Conservation (phyloP, 2,329 filamentous ascomycete genomes). For the Verticillium nonalfalfae region DNA sequence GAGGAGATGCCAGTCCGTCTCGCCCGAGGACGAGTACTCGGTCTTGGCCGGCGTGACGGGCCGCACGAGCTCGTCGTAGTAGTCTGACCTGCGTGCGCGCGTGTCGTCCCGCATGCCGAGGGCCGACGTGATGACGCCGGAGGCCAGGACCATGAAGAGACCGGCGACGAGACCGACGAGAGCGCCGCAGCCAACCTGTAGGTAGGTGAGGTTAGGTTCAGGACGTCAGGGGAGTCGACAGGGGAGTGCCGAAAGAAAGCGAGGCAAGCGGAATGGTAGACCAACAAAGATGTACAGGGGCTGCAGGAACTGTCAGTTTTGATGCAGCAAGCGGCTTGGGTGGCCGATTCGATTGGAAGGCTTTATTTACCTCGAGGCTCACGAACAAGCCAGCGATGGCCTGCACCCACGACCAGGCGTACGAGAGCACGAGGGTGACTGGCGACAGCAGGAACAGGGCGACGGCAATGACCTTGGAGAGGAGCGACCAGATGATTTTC, state of each 20-base stretch:
- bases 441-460: slow-evolving; percentile 24
- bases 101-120: slow-evolving; percentile 34
- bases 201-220: neutral
- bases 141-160: slow-evolving; percentile 49
- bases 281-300: slow-evolving; percentile 37
- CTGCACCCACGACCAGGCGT: slow-evolving; percentile 14
- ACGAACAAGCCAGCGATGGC: slow-evolving; percentile 19
- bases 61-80: slow-evolving; percentile 8
- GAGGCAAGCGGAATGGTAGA: neutral
- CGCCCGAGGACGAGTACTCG: slow-evolving; percentile 20
- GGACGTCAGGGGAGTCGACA: too few relatives aligned
- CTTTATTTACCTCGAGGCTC: slow-evolving; percentile 26
- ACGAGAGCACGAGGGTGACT: slow-evolving; percentile 24
- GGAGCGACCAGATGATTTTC: slow-evolving; percentile 20
- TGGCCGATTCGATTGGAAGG: neutral
- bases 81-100: slow-evolving; percentile 4
- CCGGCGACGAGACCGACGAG: slow-evolving; percentile 62
- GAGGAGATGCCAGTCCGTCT: slow-evolving; percentile 27
- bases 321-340: neutral
- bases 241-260: neutral
- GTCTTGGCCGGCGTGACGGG: slow-evolving; percentile 26
- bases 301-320: slow-evolving; percentile 14
- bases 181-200: slow-evolving; percentile 55
- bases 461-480: slow-evolving; percentile 12
- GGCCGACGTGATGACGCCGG: slow-evolving; percentile 44